Evolutionary conservation across 2,329 filamentous ascomycete genomes (phyloP), one percentile per base, ranked within the genome.

Genomic region (Domatiomyces catenatus): DNA sequence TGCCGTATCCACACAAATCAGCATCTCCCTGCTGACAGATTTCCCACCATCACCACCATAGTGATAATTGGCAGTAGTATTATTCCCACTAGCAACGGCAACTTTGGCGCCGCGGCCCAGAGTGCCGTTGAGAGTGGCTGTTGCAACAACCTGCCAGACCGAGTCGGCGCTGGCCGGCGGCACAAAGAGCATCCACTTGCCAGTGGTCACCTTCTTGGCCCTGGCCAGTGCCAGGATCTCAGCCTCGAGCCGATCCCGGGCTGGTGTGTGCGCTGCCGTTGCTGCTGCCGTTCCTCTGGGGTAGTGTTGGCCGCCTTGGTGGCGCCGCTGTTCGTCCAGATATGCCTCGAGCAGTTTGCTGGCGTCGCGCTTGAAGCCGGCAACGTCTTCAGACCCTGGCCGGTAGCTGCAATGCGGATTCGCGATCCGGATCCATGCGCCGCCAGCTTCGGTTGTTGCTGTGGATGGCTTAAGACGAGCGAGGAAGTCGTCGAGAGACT

Each of bases 1-100:
- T 43, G 71, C 69, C 4, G 86, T 93, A 64, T 93, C 93, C 6
- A 93, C 71, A 57, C 84, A 89, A 22, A 93, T 79, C 43, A 92
- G 66, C 18, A 79, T 73, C 5, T 48, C 46, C 15, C 32, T 39
- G 10, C 15, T 39, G 3, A 45, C 28, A 15, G 44, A n/a, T 17
- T 44, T 18, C 69, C 66, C 44, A 66, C 71, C 22, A 24, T 6
- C 22, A 24, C 22, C 22, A 24, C 22, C 22, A 24, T 24, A 24
- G 22, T 3, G 3, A 6, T 24, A 24, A 24, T 24, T 15, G 12
- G 8, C 15, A 4, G 3, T 24, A 24, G 22, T 6, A 18, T 46
- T 12, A 15, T 44, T 19, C 6, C 12, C n/a, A 19, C 26, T 28
- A 19, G 28, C 64, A 1, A 83, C 78, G 1, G 81, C 78, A 10